These are phyloP conservation scores for Crataegus laevigata DNA, from an alignment of 306 rosid species.

Conservation along the genomic window DNA sequence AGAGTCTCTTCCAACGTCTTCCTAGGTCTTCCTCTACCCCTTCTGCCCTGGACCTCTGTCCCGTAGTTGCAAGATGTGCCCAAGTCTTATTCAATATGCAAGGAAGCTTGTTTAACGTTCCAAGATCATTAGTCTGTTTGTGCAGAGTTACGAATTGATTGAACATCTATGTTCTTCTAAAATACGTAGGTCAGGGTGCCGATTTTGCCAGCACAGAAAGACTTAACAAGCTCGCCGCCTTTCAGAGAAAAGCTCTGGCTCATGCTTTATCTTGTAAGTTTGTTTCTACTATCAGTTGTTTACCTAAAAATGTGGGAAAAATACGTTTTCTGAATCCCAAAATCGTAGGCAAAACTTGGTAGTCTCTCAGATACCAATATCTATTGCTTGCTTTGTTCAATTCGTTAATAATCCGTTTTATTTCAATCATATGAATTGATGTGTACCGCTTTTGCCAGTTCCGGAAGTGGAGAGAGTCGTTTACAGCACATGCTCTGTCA, in stretches of 20 bases:
- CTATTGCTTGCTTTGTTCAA: background rate
- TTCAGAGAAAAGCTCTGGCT: constrained; percentile 73
- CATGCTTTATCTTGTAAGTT: constrained; percentile 75
- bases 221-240: constrained; percentile 77
- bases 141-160: background rate
- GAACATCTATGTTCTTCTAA: background rate
- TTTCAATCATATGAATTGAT: background rate
- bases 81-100: background rate
- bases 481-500: constrained; percentile 77
- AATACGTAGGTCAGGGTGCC: constrained; percentile 22
- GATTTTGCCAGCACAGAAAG: constrained; percentile 40
- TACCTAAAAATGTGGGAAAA: background rate
- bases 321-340: background rate
- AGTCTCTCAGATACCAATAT: background rate
- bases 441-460: constrained; percentile 36
- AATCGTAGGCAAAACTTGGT: background rate
- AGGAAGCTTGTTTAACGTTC: background rate
- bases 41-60: no score
- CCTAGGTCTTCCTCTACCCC: no score
- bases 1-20: no score
- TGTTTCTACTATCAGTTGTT: background rate
- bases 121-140: background rate
- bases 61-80: background rate
- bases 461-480: constrained; percentile 70
- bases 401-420: background rate